Percentiles rank a stretch among this genome's conserved stretches.
Conservation (phyloP, 306 rosid genomes). For the Castanopsis chinensis region DNA sequence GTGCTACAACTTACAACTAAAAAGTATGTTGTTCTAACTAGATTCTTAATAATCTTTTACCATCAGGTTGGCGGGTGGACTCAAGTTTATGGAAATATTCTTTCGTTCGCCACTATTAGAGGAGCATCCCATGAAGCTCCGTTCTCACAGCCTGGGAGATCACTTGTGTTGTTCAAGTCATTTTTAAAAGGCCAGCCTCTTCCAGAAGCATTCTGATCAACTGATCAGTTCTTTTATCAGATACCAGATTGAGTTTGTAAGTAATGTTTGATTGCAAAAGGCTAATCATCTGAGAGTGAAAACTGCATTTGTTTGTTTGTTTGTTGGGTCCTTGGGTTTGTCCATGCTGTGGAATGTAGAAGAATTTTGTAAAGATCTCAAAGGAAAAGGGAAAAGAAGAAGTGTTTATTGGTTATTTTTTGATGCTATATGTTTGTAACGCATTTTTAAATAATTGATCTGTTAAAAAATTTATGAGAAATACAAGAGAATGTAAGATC, state of each 20-base stretch:
- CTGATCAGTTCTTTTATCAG: slow-evolving; percentile 16
- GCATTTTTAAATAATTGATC: not conserved
- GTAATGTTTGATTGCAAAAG: slow-evolving; percentile 32
- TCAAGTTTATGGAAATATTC: slow-evolving; percentile 81
- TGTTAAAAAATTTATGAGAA: not conserved
- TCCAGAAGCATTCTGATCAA: slow-evolving; percentile 58
- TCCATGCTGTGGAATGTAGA: slow-evolving; percentile 32
- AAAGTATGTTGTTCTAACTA: not conserved
- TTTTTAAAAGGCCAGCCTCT: slow-evolving; percentile 64
- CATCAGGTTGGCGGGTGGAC: slow-evolving; percentile 98
- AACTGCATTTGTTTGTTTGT: slow-evolving; percentile 34
- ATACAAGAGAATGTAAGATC: not conserved
- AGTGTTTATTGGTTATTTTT: slow-evolving; percentile 8
- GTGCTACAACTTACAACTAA: not conserved
- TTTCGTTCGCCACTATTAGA: slow-evolving; percentile 88
- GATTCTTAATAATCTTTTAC: not conserved
- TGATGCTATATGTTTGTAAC: not conserved
- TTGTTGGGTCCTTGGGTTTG: slow-evolving; percentile 14
- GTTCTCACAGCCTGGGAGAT: slow-evolving; percentile 93
- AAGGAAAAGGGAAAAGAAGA: slow-evolving; percentile 11
- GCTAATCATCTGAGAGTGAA: slow-evolving; percentile 22
- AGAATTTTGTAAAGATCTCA: slow-evolving; percentile 37
- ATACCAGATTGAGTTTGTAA: slow-evolving; percentile 38
- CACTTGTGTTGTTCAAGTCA: slow-evolving; percentile 74
- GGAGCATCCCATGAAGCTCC: slow-evolving; percentile 98